Base-by-base conservation (phyloP, 106 monocot species). In the Dendrobium chrysotoxum region DNA sequence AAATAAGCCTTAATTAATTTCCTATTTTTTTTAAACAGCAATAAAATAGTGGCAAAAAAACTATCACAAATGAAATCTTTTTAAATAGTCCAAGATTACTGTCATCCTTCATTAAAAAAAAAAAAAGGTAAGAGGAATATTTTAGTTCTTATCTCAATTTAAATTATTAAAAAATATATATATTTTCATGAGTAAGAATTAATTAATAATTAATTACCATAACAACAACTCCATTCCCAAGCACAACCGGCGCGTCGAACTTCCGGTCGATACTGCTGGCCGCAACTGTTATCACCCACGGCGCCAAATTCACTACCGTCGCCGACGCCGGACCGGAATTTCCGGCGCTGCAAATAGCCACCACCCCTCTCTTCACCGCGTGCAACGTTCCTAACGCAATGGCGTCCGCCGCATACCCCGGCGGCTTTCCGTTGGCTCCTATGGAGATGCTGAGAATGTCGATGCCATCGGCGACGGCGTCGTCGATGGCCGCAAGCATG, bases 231-330 rank as follows among this genome's bases (percentile, higher is more conserved):
- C 88, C 93, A 55, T 83, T 91, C 0, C 93, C 93, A 5, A 96
- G 86, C 66, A 79, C 35, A 15, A 96, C 70, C 30, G 54, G 75
- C 0, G 87, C 71, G 20, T 75, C 58, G 72, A 96, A 96, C 1
- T 50, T 13, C 10, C 96, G 89, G 81, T 96, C 96, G 46, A 93
- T 93, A 79, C 91, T 91, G 85, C 96, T 96, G 11, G 96, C 96
- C 13, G 61, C 93, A 31, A 96, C 96, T 6, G 96, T 93, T 50
- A 96, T 88, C 81, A 93, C 82, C 96, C 96, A 96, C 40, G 96
- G 96, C 15, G 91, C 93, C 39, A 96, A 78, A 80, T 93, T 96
- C 4, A 86, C 83, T 21, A 81, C 89, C 11, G 91, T 93, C 39
- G 75, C 80, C 50, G 87, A 76, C 75, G 45, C 74, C 16, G 96